These are phyloP conservation scores for Alternaria triticina DNA, from an alignment of 2,329 filamentous ascomycete species.

Conservation along the genomic window DNA sequence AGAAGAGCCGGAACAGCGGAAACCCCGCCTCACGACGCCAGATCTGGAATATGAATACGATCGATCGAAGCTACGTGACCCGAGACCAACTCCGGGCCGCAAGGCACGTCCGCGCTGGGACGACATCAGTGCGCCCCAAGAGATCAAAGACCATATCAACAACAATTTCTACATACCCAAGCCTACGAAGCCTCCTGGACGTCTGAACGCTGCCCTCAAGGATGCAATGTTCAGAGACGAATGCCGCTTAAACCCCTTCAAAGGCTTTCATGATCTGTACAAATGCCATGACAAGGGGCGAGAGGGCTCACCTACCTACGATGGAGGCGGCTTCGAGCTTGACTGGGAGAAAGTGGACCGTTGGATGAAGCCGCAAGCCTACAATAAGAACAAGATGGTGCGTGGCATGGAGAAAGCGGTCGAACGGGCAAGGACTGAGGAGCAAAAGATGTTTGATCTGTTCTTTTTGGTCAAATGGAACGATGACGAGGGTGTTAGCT, in stretches of 20 bases:
- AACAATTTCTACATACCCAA: background rate
- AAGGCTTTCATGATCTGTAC: background rate
- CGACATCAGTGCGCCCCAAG: background rate
- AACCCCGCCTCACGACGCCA: slow-evolving; percentile 6
- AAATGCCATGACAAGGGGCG: background rate
- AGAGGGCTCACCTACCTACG: background rate
- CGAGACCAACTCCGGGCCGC: background rate
- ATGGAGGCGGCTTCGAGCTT: background rate
- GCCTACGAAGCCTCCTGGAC: background rate
- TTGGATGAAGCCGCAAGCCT: background rate
- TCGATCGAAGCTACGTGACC: slow-evolving; percentile 7
- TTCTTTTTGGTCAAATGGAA: background rate
- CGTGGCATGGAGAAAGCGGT: background rate
- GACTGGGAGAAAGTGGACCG: background rate
- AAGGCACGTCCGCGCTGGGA: background rate
- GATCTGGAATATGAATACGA: slow-evolving; percentile 16
- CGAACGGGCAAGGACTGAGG: background rate
- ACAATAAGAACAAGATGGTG: background rate
- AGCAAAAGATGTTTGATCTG: background rate
- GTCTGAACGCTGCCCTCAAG: background rate
- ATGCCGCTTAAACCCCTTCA: background rate
- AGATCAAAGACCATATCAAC: too few species aligned
- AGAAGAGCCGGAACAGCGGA: background rate
- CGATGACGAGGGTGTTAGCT: background rate
- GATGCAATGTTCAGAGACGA: background rate